phyloP scores from a whole-genome alignment of 495 filamentous ascomycete genomes.

The Hamigera avellanea region DNA sequence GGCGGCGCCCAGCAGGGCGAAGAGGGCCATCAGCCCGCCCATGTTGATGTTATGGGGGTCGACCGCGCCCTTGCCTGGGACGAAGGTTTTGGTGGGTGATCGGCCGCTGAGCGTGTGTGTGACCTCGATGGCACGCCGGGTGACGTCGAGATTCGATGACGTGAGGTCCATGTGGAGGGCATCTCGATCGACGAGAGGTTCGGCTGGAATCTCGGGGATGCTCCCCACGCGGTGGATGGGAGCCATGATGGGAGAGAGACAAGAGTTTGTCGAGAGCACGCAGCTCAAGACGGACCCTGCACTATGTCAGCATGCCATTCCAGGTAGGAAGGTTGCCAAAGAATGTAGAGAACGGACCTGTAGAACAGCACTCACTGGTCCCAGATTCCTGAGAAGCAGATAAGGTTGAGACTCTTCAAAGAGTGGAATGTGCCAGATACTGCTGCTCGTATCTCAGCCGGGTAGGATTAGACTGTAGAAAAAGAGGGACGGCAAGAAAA shows the following conservation, averaged over 20 bases:
- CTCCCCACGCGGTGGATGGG: constrained; percentile 16
- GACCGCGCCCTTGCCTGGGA: constrained; percentile 41
- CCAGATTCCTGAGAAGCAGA: too few species aligned
- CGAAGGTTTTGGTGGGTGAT: constrained; percentile 3
- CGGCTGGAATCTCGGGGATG: constrained; percentile 17
- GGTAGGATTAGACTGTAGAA: too few species aligned
- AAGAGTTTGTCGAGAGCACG: constrained; percentile 26
- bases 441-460: too few species aligned
- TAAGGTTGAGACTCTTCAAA: too few species aligned
- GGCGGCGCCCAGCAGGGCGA: constrained; percentile 68
- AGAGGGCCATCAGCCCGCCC: constrained; percentile 68
- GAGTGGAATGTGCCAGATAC: too few species aligned
- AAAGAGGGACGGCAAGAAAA: too few species aligned
- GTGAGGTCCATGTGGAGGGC: too few species aligned
- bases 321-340: constrained; percentile 2
- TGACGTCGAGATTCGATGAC: too few species aligned
- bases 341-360: neutral
- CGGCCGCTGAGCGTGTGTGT: constrained; percentile 12
- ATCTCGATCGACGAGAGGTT: constrained; percentile 1
- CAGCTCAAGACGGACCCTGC: constrained; percentile 26
- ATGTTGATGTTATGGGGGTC: constrained; percentile 68
- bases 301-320: constrained; percentile 3
- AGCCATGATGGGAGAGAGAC: constrained; percentile 16
- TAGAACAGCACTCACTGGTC: too few species aligned
- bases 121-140: neutral